Conservation (phyloP, 768 basidiomycete species). For the Cystofilobasidium bisporidii region DNA sequence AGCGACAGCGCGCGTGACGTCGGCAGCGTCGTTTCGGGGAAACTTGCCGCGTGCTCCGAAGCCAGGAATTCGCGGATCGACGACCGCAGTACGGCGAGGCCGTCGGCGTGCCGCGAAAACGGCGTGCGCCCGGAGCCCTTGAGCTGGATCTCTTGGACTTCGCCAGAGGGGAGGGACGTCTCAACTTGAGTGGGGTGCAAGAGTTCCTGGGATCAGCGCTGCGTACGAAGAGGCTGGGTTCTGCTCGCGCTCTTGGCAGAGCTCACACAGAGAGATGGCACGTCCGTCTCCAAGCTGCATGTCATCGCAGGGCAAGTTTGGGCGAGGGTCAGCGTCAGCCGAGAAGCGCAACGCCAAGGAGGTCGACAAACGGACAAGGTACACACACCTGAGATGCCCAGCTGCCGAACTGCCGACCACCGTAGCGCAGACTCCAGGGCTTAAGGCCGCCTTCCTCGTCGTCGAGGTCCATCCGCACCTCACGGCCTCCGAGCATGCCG, state of each 20-base stretch:
- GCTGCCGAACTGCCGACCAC: slow-evolving; percentile 37
- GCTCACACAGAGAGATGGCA: slow-evolving; percentile 73
- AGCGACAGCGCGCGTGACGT: slow-evolving; percentile 62
- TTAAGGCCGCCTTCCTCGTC: slow-evolving; percentile 45
- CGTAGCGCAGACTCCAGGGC: slow-evolving; percentile 78
- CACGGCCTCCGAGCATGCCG: slow-evolving; percentile 70
- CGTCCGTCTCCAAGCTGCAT: slow-evolving; percentile 76
- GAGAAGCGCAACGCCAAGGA: too few species aligned
- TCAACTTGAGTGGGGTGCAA: slow-evolving; percentile 22
- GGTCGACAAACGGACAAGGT: background rate
- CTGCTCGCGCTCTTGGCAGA: too few species aligned
- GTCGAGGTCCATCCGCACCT: slow-evolving; percentile 49
- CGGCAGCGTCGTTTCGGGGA: background rate
- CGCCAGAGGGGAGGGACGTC: slow-evolving; percentile 10
- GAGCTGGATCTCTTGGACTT: slow-evolving; percentile 72
- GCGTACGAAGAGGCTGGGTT: too few species aligned
- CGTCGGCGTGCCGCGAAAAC: slow-evolving; percentile 84
- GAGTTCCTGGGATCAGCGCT: too few species aligned
- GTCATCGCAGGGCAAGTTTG: too few species aligned
- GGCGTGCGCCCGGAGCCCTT: slow-evolving; percentile 93
- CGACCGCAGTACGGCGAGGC: slow-evolving; percentile 86
- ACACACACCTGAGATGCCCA: slow-evolving; percentile 67
- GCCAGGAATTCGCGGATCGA: slow-evolving; percentile 89
- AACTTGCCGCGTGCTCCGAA: slow-evolving; percentile 59
- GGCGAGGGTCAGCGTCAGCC: too few species aligned